Conservation (phyloP, 2,329 filamentous ascomycete genomes). For the Xylogone sp. region DNA sequence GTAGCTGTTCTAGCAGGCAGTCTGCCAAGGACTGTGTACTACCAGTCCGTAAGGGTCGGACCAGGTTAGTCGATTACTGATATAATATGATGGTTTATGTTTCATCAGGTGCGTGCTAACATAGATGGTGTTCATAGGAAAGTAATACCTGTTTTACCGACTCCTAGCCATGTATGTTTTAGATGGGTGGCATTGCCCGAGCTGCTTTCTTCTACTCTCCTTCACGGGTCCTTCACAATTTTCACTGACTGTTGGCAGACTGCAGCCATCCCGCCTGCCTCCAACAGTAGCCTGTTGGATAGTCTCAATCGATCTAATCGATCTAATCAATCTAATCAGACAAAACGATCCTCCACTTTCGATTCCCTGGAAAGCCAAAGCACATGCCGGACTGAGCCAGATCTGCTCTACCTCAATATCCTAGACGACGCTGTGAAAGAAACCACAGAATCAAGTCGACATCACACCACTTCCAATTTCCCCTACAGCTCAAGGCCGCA, state of each 20-base stretch:
- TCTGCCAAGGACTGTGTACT: slow-evolving; percentile 18
- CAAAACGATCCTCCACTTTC: slow-evolving; percentile 10
- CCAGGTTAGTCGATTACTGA: slow-evolving; percentile 16
- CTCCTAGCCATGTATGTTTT: slow-evolving; percentile 6
- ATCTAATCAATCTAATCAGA: neutral
- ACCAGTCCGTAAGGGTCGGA: slow-evolving; percentile 17
- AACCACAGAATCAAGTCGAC: slow-evolving; percentile 17
- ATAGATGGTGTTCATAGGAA: slow-evolving; percentile 16
- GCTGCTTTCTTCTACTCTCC: slow-evolving; percentile 11
- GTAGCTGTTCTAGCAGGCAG: slow-evolving; percentile 19
- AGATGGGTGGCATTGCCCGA: slow-evolving; percentile 8
- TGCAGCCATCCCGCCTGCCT: slow-evolving; percentile 12
- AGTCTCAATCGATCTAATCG: slow-evolving; percentile 11
- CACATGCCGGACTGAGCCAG: slow-evolving; percentile 17
- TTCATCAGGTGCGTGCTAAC: slow-evolving; percentile 12
- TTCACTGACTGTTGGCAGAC: slow-evolving; percentile 7
- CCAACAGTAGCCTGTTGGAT: slow-evolving; percentile 10
- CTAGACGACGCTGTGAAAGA: slow-evolving; percentile 20
- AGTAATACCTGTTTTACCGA: slow-evolving; percentile 14
- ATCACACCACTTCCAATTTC: slow-evolving; percentile 15
- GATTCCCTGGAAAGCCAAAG: slow-evolving; percentile 16
- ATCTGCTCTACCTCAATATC: slow-evolving; percentile 21
- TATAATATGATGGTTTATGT: neutral
- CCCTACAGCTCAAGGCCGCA: slow-evolving; percentile 13
- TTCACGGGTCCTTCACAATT: neutral